A percentile compares a stretch with the other conserved stretches of the same genome.
Evolutionary conservation across 805 yeast genomes (phyloP).

Genomic region (Yarrowia osloensis): DNA sequence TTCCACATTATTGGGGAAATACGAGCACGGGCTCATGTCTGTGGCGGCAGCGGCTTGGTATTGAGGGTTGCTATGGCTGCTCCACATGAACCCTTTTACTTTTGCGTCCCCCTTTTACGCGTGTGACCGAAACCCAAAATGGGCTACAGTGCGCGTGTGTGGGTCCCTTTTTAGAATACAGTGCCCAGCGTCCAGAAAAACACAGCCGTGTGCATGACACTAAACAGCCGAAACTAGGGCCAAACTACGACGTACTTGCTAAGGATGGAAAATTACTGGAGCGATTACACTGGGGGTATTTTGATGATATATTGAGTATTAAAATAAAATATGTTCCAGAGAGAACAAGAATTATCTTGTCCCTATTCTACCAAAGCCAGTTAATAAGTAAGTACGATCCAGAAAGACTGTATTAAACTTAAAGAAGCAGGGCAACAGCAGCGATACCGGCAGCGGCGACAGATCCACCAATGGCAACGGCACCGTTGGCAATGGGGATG

Average conservation of each 20-base stretch:
- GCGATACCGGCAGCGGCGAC: conserved; percentile 17
- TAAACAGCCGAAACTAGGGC: background rate
- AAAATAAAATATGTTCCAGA: background rate
- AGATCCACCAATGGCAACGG: conserved; percentile 19
- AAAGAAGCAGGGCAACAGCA: conserved; percentile 23
- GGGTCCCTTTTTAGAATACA: background rate
- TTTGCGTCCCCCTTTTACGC: background rate
- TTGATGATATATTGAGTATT: background rate
- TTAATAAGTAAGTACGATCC: conserved; percentile 1
- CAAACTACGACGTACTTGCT: background rate
- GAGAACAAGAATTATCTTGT: background rate
- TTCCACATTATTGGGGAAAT: background rate
- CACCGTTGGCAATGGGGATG: conserved; percentile 29
- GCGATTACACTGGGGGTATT: background rate
- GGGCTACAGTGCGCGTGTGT: background rate
- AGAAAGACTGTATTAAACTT: conserved; percentile 6
- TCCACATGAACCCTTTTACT: background rate
- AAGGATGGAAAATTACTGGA: too few species aligned
- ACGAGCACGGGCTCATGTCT: background rate
- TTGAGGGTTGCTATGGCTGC: background rate
- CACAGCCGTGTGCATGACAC: background rate
- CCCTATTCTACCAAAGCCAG: conserved; percentile 1
- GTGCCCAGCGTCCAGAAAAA: background rate
- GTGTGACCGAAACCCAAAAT: background rate
- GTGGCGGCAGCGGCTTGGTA: background rate